A percentile compares a stretch with the other conserved stretches of the same genome.
These are phyloP conservation scores for Stropharia rugosoannulata DNA, from an alignment of 768 basidiomycete genomes.

Conservation along the genomic window DNA sequence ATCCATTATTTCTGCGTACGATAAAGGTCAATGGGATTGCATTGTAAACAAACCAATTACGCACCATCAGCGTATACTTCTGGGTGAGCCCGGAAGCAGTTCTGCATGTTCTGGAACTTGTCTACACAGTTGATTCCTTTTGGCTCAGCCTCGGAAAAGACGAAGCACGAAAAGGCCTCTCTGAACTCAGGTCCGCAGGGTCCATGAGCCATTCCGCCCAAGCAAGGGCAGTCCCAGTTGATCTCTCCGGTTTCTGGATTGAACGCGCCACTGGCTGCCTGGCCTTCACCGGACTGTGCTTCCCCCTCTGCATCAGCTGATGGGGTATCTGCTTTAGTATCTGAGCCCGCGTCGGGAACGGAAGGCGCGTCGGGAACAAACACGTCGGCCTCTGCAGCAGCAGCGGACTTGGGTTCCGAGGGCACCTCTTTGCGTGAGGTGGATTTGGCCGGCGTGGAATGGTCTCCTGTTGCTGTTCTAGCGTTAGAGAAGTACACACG, in stretches of 20 bases:
- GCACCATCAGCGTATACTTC: slow-evolving; percentile 94
- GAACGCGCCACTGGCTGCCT: slow-evolving; percentile 57
- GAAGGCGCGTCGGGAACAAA: slow-evolving; percentile 16
- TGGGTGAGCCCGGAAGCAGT: slow-evolving; percentile 94
- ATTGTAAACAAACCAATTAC: slow-evolving; percentile 21
- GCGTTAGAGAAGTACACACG: background rate
- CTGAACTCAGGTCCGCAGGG: slow-evolving; percentile 93
- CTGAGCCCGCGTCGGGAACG: slow-evolving; percentile 14
- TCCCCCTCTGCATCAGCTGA: slow-evolving; percentile 13
- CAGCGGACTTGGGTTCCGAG: slow-evolving; percentile 4
- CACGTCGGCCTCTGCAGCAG: slow-evolving; percentile 3
- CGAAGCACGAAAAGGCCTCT: slow-evolving; percentile 96
- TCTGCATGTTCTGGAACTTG: slow-evolving; percentile 97
- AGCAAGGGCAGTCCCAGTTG: slow-evolving; percentile 99
- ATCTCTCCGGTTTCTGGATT: slow-evolving; percentile 98
- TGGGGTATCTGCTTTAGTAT: slow-evolving; percentile 3
- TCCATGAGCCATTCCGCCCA: slow-evolving; percentile 98
- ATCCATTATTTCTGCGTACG: slow-evolving; percentile 58
- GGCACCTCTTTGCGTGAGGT: slow-evolving; percentile 7
- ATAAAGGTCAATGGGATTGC: slow-evolving; percentile 1
- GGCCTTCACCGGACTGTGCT: slow-evolving; percentile 44
- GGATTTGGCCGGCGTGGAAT: slow-evolving; percentile 7
- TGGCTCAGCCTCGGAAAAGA: slow-evolving; percentile 90
- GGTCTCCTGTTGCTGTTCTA: slow-evolving; percentile 1
- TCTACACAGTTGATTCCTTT: slow-evolving; percentile 98